These are phyloP conservation scores for Steccherinum ochraceum DNA, from an alignment of 768 basidiomycete species.

Conservation along the genomic window DNA sequence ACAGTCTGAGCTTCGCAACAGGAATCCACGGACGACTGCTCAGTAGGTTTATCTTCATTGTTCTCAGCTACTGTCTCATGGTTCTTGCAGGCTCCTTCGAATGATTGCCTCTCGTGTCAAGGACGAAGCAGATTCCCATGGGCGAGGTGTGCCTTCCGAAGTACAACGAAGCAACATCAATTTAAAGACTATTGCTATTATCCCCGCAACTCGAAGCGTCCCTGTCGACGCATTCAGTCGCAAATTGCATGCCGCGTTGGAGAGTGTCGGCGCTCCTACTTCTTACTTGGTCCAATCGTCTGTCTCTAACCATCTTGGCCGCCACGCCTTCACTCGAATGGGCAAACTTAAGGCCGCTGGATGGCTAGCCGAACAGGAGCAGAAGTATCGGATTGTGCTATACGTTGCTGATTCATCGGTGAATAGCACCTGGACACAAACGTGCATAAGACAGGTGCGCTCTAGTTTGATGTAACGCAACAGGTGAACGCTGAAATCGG, in stretches of 20 bases:
- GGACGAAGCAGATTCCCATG: constrained; percentile 67
- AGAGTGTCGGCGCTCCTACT: constrained; percentile 90
- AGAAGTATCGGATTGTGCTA: constrained; percentile 86
- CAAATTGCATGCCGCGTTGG: constrained; percentile 82
- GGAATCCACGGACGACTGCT: constrained; percentile 81
- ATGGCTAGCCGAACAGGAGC: constrained; percentile 95
- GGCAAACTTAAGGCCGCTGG: constrained; percentile 93
- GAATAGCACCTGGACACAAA: constrained; percentile 95
- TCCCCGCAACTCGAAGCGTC: constrained; percentile 82
- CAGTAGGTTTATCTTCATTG: constrained; percentile 49
- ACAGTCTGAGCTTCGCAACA: constrained; percentile 18
- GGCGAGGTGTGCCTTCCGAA: constrained; percentile 48
- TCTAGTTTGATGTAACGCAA: not conserved
- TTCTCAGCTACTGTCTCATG: no score
- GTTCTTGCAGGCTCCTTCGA: constrained; percentile 51
- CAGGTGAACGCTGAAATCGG: no score
- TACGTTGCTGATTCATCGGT: constrained; percentile 97
- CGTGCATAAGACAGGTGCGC: constrained; percentile 87
- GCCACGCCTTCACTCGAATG: constrained; percentile 93
- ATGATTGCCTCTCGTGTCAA: constrained; percentile 92
- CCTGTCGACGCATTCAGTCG: constrained; percentile 87
- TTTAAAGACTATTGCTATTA: constrained; percentile 88
- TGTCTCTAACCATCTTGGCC: constrained; percentile 84
- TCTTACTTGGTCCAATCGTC: constrained; percentile 92
- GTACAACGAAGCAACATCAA: constrained; percentile 77